Base-by-base conservation (phyloP, 257 asterid species). In the Fraxinus excelsior region DNA sequence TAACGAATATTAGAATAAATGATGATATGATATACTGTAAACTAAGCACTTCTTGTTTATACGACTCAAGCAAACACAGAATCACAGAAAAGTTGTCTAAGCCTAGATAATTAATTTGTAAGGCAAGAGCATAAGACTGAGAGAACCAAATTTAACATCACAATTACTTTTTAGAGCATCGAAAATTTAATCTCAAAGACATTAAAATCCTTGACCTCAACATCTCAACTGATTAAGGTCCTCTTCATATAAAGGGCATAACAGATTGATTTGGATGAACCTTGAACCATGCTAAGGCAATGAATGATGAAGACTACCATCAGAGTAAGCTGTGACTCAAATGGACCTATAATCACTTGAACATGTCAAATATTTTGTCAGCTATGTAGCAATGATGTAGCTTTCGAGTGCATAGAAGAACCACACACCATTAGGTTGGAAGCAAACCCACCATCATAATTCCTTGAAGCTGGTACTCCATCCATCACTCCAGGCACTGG, bases 401-500 rank as follows among this genome's bases (percentile, higher is more conserved):
- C 19, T 5, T 34, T 44, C 5, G 12, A 65, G 25, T 16, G 21
- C 19, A 66, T 4, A 31, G 49, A 19, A 49, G 40, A 42, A 37
- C 67, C 28, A 75, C 75, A 28, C 84, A 95, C 99, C 99, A 96
- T 96, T 72, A 96, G 84, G 88, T 89, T 93, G 74, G 98, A 85
- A 31, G 97, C 88, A 81, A 95, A 95, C 46, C 99, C 99, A 49
- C 98, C 98, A 25, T 82, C 86, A 71, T 93, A 95, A 79, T 89
- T 82, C 84, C 96, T 91, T 2, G 99, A 93, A 82, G 99, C 87
- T 2, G 98, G 98, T 74, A 90, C 97, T 68, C 93, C 98, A 62
- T 89, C 90, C 97, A 95, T 93, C 86, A 95, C 96, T 32, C 99
- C 99, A 58, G 99, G 99, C 79, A 95, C 99, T 19, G 99, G 99